Evolutionary conservation across 495 filamentous ascomycete genomes (phyloP).

Genomic region (Trichoderma virens): DNA sequence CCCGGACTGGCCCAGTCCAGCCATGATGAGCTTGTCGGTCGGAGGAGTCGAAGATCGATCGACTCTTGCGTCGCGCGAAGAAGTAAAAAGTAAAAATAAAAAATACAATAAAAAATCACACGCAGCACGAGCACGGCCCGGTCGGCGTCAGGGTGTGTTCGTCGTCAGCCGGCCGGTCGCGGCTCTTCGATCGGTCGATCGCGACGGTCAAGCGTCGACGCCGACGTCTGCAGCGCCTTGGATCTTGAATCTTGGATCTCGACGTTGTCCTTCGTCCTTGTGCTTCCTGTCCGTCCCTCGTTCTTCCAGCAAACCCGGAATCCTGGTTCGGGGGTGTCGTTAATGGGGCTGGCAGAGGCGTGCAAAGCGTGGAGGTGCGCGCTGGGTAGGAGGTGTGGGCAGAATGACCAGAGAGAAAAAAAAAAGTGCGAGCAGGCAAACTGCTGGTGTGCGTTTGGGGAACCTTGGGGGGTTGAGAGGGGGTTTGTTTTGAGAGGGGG

Average conservation of each 20-base stretch:
- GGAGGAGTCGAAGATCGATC: too few relatives aligned
- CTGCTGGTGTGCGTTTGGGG: conserved; percentile 6
- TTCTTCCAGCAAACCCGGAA: conserved; percentile 10
- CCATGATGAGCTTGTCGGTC: conserved; percentile 20
- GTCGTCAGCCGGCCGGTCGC: conserved; percentile 7
- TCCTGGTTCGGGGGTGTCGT: conserved; percentile 14
- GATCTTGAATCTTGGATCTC: not conserved
- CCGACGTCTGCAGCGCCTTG: not conserved
- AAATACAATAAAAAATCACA: not conserved
- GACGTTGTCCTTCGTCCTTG: too few relatives aligned
- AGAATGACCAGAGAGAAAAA: conserved; percentile 10
- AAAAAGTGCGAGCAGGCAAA: conserved; percentile 4
- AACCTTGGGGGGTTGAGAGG: not conserved
- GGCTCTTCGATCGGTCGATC: not conserved
- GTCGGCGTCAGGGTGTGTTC: not conserved
- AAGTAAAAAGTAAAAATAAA: not conserved
- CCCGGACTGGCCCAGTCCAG: conserved; percentile 27
- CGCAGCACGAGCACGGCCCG: not conserved
- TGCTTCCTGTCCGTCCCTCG: too few relatives aligned
- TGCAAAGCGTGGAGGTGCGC: conserved; percentile 7
- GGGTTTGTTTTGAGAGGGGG: not conserved
- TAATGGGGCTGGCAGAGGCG: conserved; percentile 13
- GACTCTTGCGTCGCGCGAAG: too few relatives aligned
- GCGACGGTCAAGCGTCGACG: not conserved
- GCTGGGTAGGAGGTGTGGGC: conserved; percentile 9